phyloP scores from a whole-genome alignment of 257 asterid species.

The Leonotis leonurus region DNA sequence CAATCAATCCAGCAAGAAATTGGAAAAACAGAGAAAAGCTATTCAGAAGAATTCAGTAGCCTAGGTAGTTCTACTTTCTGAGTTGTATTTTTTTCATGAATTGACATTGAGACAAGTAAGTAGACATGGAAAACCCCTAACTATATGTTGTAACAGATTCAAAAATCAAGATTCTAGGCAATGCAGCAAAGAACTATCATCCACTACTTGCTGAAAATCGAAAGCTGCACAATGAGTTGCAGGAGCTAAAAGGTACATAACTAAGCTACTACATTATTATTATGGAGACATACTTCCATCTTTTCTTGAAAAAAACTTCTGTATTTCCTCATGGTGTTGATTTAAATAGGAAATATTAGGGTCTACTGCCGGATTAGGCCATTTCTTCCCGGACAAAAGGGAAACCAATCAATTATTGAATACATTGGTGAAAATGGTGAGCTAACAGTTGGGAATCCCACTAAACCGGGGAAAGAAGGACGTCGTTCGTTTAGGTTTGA shows the following conservation, averaged over 20 bases:
- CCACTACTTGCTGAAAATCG: conserved; percentile 57
- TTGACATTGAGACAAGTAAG: background rate
- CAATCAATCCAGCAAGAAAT: conserved; percentile 80
- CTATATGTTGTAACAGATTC: conserved; percentile 34
- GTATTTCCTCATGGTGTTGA: conserved; percentile 8
- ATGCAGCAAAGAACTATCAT: conserved; percentile 54
- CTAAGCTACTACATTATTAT: conserved; percentile 7
- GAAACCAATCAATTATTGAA: conserved; percentile 59
- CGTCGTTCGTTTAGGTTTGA: conserved; percentile 83
- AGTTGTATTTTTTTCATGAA: background rate
- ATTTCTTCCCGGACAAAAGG: conserved; percentile 72
- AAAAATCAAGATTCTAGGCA: conserved; percentile 38
- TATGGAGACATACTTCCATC: background rate
- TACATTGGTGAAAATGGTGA: conserved; percentile 85
- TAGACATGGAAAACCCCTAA: background rate
- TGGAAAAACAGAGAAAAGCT: conserved; percentile 49
- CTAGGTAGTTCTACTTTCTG: conserved; percentile 36
- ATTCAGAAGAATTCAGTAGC: conserved; percentile 48
- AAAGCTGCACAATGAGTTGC: conserved; percentile 73
- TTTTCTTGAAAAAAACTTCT: background rate
- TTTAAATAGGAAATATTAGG: conserved; percentile 76
- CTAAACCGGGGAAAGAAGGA: conserved; percentile 85
- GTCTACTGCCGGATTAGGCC: conserved; percentile 96
- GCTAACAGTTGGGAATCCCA: conserved; percentile 57
- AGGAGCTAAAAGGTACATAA: conserved; percentile 94